Evolutionary conservation across 495 filamentous ascomycete genomes (phyloP), one percentile per base, ranked within the genome.

Genomic region (Usnea hakonensis): DNA sequence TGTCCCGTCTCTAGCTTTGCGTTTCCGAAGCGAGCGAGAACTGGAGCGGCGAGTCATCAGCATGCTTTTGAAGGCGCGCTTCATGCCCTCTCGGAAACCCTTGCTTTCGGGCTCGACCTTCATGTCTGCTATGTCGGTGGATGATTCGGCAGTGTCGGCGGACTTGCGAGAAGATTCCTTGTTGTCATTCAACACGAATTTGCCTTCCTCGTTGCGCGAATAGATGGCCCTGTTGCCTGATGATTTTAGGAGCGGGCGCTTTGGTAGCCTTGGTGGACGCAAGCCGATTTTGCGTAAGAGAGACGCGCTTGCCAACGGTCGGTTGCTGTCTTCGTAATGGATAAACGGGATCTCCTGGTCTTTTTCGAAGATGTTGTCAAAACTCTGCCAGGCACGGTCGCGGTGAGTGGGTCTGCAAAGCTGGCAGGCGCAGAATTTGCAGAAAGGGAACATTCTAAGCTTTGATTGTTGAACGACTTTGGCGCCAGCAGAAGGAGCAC

Each of bases 351-450:
- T 55, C 4, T 64, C 58, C 14, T 53, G 55, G 5, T 60, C 44
- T 26, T 61, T 56, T 16, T 79, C 70, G 16, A 73, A 66, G 36
- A 85, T 68, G 5, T 72, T 77, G 57, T 84, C 68, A 41, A 87
- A 66, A 64, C 76, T 79, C 5, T 80, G 62, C 66, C 68, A 83
- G 5, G 77, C 69, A 50, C 81, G 77, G 13, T 79, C 72, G 23
- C 67, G 64, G 16, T 72, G 75, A 36, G 68, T 71, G 35, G 73
- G 73, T 21, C 78, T 75, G 64, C 85, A 88, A 21, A 35, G 38
- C 21, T 76, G 76, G 65, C 84, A 88, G 62, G 75, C 74, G 53
- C 71, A 79, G 67, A 73, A 80, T 57, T 72, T 75, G 67, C 84
- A 88, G 60, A 79, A 58, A n/a, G 50, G 65, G 50, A 36, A 77